Evolutionary conservation across 2,329 filamentous ascomycete species (phyloP).

Genomic region (Exophiala bonariae): DNA sequence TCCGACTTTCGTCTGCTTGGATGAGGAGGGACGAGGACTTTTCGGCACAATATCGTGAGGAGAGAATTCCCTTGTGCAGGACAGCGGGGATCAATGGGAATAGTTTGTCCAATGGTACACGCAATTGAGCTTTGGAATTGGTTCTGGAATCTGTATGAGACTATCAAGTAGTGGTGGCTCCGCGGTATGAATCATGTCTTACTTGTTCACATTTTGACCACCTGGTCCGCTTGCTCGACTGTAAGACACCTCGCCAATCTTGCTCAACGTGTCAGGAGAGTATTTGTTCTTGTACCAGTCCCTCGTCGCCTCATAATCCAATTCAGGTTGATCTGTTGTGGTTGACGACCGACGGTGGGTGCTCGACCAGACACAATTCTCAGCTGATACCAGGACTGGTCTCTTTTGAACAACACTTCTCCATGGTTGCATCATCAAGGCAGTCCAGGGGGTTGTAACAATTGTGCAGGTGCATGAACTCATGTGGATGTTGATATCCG

Average conservation of each 20-base stretch:
- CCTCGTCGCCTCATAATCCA: conserved; percentile 47
- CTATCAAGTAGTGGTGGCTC: conserved; percentile 3
- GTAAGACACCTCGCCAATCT: conserved; percentile 60
- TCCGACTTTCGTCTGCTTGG: conserved; percentile 63
- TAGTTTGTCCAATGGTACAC: conserved; percentile 53
- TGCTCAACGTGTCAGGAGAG: conserved; percentile 55
- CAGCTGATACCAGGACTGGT: no score
- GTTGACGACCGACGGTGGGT: no score
- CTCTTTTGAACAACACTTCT: no score
- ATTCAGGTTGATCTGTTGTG: conserved; percentile 13
- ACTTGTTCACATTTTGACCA: conserved; percentile 71
- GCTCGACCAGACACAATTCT: no score
- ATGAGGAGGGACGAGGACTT: conserved; percentile 58
- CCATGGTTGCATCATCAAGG: no score
- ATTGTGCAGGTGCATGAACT: no score
- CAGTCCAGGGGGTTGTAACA: no score
- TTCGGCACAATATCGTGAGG: conserved; percentile 57
- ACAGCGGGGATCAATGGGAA: conserved; percentile 55
- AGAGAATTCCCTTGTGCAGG: conserved; percentile 52
- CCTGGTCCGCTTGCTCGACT: conserved; percentile 65
- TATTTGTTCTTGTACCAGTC: conserved; percentile 58
- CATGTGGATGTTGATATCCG: no score
- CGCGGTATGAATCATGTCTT: conserved; percentile 28
- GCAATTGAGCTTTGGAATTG: conserved; percentile 67
- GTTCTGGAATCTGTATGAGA: conserved; percentile 50